Base-by-base conservation (phyloP, 495 filamentous ascomycete genomes). In the Margaritispora aquatica region DNA sequence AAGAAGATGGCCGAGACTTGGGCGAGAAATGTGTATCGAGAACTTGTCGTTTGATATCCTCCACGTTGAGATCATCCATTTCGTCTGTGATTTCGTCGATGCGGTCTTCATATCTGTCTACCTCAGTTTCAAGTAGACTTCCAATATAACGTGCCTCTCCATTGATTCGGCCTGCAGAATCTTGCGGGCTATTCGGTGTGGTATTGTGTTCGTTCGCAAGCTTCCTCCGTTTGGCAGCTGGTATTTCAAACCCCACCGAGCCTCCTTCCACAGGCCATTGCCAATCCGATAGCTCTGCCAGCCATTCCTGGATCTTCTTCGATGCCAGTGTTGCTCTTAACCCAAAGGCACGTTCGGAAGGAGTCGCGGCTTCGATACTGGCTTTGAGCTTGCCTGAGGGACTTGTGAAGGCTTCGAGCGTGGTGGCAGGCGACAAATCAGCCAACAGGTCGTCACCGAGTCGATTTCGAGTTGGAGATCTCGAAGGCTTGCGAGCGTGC, bases 1-100 rank as follows among this genome's bases (percentile, higher is more conserved):
- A 73, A 23, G 79, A 81, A 36, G 77, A 76, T 54, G 78, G 79
- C 57, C 79, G 77, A 60, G 82, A 83, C 29, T 26, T 63, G 47
- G 76, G 74, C 29, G 75, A 75, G 69, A 86, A 81, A 75, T 94
- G 87, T 58, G 86, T 88, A 76, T 87, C 84, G 57, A 96, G 75
- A 62, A 97, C 89, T 69, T 92, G 90, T 50, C 79, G 81, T 74
- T 97, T 97, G 65, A 97, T 84, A 64, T 95, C 92, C 61, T 96
- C 92, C 48, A 98, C 79, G 54, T 91, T 84, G 49, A 98, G 74
- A 44, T 81, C 79, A 21, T 93, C 89, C 77, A 97, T 83, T 51
- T 84, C 86, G 51, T 84, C 81, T 21, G 75, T 76, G 61, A 98
- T 96, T 54, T 86, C 83, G 34, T 93, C 87, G 23, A 96, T 79